Evolutionary conservation across 345 rosid genomes (phyloP).

Genomic region (Kernera saxatilis): DNA sequence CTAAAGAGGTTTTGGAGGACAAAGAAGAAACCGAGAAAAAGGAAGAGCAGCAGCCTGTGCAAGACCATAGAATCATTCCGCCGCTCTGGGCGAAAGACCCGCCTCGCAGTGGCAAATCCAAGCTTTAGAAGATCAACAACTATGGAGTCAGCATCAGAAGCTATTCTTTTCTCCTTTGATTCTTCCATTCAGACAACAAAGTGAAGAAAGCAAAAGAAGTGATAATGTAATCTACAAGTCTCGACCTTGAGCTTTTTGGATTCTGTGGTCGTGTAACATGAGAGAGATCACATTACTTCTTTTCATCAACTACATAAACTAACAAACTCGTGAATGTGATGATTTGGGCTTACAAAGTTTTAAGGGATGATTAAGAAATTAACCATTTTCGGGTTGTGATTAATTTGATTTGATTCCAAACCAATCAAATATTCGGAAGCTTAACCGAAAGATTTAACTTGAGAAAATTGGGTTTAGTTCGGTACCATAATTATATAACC

Average conservation of each 20-base stretch:
- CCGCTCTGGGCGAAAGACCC: conserved; percentile 60
- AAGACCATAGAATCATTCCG: conserved; percentile 53
- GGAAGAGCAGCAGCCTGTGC: conserved; percentile 37
- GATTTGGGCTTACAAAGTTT: background rate
- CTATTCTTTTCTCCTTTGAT: conserved; percentile 8
- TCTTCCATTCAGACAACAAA: background rate
- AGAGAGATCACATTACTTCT: background rate
- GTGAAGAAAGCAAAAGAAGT: background rate
- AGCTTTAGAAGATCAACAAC: conserved; percentile 31
- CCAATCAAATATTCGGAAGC: background rate
- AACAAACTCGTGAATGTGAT: background rate
- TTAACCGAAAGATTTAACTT: background rate
- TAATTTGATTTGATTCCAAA: background rate
- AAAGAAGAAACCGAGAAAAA: conserved; percentile 39
- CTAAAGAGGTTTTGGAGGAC: conserved; percentile 45
- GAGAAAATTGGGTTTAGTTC: background rate
- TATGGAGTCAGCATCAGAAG: background rate
- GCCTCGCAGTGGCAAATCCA: conserved; percentile 43
- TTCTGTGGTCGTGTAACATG: background rate
- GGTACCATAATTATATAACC: background rate
- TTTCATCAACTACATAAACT: background rate
- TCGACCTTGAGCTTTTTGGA: background rate
- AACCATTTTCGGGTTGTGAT: no score
- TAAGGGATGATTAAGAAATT: no score
- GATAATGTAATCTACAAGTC: background rate